phyloP scores from a whole-genome alignment of 345 rosid species.

The Aethionema arabicum region DNA sequence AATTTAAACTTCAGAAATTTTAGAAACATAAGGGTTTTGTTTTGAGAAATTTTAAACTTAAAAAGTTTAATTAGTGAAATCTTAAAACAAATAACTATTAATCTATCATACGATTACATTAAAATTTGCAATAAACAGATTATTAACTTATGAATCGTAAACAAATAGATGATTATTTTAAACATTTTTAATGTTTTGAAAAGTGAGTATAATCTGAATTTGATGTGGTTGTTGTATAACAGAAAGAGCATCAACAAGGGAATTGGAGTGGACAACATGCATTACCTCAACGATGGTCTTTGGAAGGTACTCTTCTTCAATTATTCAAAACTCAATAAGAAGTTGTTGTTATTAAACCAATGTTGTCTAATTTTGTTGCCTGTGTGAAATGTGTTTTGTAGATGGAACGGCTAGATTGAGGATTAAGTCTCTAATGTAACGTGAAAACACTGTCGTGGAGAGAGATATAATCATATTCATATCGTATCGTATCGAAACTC shows the following conservation, averaged over 20 bases:
- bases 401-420: conserved; percentile 92
- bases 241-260: conserved; percentile 92
- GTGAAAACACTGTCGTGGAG: conserved; percentile 23
- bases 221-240: conserved; percentile 29
- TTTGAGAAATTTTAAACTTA: no score
- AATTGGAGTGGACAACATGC: conserved; percentile 97
- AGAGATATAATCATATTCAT: no score
- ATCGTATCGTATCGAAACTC: background rate
- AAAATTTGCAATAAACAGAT: no score
- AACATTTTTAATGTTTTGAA: no score
- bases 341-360: background rate
- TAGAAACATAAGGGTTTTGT: no score
- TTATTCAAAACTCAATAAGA: background rate
- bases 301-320: conserved; percentile 86
- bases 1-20: no score
- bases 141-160: no score
- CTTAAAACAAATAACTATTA: no score
- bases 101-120: no score
- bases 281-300: conserved; percentile 96
- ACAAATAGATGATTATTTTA: no score
- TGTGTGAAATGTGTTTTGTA: conserved; percentile 32
- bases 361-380: background rate
- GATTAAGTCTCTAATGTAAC: conserved; percentile 6
- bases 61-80: no score
- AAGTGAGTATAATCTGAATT: no score